Percentiles rank a stretch among this genome's conserved stretches.
Conservation (phyloP, 257 asterid genomes). For the Phtheirospermum japonicum region DNA sequence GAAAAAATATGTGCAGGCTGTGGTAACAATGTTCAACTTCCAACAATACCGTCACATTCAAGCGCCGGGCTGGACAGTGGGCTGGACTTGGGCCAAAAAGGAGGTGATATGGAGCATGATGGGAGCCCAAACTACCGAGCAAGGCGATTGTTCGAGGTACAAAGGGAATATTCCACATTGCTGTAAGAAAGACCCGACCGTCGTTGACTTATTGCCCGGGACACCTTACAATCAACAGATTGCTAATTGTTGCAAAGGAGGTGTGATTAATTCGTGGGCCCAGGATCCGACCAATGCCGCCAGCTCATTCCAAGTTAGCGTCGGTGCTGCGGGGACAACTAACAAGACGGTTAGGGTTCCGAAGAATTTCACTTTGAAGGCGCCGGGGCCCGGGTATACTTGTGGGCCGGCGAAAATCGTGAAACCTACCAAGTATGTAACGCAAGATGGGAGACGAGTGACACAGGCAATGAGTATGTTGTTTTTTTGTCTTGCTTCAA, state of each 20-base stretch:
- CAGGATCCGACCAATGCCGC: conserved; percentile 63
- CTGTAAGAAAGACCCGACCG: conserved; percentile 66
- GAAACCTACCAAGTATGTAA: conserved; percentile 48
- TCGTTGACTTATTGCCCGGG: conserved; percentile 63
- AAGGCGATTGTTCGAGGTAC: conserved; percentile 85
- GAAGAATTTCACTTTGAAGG: conserved; percentile 58
- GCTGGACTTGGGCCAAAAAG: conserved; percentile 94
- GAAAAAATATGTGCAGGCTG: conserved; percentile 41
- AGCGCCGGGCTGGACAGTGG: conserved; percentile 92
- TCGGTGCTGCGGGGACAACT: conserved; percentile 65
- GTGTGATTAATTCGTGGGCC: conserved; percentile 63
- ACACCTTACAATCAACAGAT: conserved; percentile 76
- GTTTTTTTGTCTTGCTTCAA: neutral
- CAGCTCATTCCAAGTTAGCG: conserved; percentile 64
- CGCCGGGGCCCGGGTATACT: conserved; percentile 77
- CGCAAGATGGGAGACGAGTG: conserved; percentile 54
- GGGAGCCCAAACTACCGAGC: conserved; percentile 82
- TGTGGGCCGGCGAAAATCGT: conserved; percentile 70
- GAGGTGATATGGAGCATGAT: conserved; percentile 91
- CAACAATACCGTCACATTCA: conserved; percentile 89
- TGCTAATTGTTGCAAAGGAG: conserved; percentile 80
- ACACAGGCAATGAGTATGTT: conserved; percentile 80
- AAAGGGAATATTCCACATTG: conserved; percentile 58
- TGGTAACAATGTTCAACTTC: conserved; percentile 82
- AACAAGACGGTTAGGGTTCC: conserved; percentile 66